Base-by-base conservation (phyloP, 1,139 yeast genomes). In the Kodamaea sp. region DNA sequence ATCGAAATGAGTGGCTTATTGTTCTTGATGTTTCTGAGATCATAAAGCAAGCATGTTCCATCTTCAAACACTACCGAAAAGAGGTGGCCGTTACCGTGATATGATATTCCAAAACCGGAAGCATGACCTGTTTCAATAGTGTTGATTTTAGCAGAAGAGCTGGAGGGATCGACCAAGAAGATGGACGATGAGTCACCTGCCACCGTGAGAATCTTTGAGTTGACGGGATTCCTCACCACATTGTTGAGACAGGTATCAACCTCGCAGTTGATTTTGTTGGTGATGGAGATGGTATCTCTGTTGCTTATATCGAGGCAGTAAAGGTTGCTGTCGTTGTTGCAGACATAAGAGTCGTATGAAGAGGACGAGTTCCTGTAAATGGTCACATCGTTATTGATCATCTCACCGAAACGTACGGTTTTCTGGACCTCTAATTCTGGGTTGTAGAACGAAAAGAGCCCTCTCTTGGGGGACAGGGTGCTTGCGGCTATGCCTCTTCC, bases 11-110 rank as follows among this genome's bases (percentile, higher is more conserved):
- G 42, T 1, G 87, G 85, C 2, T 55, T 50, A 28, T 45, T 37
- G 16, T 41, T 30, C 4, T 46, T 38, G 35, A 78, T 53, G 41
- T 82, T 82, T 45, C 97, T 66, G 14, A 85, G 57, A 57, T 89
- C 97, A 55, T 81, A 89, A 14, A 89, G 61, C 42, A 81, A 65
- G 43, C 94, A 83, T 22, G 78, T 65, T 6, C 97, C 97, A 53
- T 85, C 89, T 59, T 89, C 96, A 55, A 87, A 88, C 15, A 90
- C 81, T 0, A 87, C 78, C 2, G 95, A 82, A 57, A 89, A 84
- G 47, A 80, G 71, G 39, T 73, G 50, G 13, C 92, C 95, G 32
- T 83, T 78, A 13, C 83, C 73, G 44, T 83, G 81, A 60, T 81
- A 88, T n/a, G 84, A 76, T 1, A 87, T 78, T 3, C 95, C 88